Evolutionary conservation across 2,329 filamentous ascomycete species (phyloP).

Genomic region (Paecilomyces dactylethromorphus): DNA sequence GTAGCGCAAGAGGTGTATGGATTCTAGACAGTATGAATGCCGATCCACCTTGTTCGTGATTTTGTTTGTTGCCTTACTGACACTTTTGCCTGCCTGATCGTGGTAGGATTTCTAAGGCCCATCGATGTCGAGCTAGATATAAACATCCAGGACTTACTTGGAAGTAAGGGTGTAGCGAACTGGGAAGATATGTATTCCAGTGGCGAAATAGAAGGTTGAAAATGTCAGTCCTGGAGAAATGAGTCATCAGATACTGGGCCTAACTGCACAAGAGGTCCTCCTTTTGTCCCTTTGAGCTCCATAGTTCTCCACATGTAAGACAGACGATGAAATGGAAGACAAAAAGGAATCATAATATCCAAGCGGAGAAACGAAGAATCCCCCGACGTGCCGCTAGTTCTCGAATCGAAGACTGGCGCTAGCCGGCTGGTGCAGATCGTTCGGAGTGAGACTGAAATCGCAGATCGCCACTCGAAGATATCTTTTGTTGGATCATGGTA

Average conservation of each 20-base stretch:
- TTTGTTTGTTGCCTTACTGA: too few relatives aligned
- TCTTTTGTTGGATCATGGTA: neutral
- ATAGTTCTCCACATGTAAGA: neutral
- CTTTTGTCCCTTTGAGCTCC: neutral
- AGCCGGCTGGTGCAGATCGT: neutral
- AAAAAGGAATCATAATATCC: neutral
- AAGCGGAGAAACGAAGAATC: neutral
- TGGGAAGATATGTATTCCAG: too few relatives aligned
- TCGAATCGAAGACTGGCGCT: too few relatives aligned
- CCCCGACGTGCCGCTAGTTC: neutral
- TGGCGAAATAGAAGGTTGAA: too few relatives aligned
- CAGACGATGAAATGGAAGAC: neutral
- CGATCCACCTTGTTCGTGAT: neutral
- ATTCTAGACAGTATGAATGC: neutral
- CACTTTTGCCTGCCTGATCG: neutral
- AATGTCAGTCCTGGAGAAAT: neutral
- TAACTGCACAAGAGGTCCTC: neutral
- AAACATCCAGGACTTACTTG: neutral
- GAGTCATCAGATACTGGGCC: neutral
- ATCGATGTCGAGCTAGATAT: neutral
- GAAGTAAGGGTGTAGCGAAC: neutral
- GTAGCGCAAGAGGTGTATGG: neutral
- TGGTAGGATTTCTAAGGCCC: neutral
- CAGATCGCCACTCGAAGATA: neutral
- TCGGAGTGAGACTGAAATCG: neutral